Base-by-base conservation (phyloP, 169 alveolate genomes). In the Plasmodium blacklocki region DNA sequence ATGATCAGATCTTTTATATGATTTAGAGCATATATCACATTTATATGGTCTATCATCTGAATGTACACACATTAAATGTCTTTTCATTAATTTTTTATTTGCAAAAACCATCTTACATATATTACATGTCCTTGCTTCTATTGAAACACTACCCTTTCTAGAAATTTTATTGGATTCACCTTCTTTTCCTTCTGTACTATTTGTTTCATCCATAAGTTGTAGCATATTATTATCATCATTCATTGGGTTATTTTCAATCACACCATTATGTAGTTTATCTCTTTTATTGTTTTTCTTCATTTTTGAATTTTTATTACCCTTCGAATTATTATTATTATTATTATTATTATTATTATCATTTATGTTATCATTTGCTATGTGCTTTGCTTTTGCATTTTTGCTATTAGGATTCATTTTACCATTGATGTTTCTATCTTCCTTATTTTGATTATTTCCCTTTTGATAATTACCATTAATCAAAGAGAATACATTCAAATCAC, bases 1-100 rank as follows among this genome's bases (percentile, higher is more conserved):
- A 71, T 92, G 95, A 66, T 94, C 96, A 18, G 94, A 89, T 14
- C 96, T 72, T 29, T 91, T 60, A 68, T 88, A 94, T 6, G 74
- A n/a, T 32, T 74, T 72, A 32, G 45, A 64, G 66, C 96, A 94
- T 14, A 56, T 26, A 12, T 86, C 75, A 73, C 96, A 94, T 66
- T 78, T 78, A 23, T 63, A 78, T 11, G 89, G 89, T 26, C 89
- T 43, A 3, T 75, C 64, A 64, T 78, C 89, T 66, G 89, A 64
- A 66, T 78, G 89, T 12, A 78, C 89, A 64, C 89, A 49, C 89
- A 78, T 78, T 21, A 78, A 71, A 58, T 78, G 89, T n/a, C 89
- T 78, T 52, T 66, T 66, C 89, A 78, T 78, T 54, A 78, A 66
- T 78, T 78, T 78, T 19, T 78, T 78, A 66, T 78, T 78, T 78